A percentile compares a stretch with the other conserved stretches of the same genome.
Evolutionary conservation across 495 filamentous ascomycete genomes (phyloP).

Genomic region (Bacidia rubella): DNA sequence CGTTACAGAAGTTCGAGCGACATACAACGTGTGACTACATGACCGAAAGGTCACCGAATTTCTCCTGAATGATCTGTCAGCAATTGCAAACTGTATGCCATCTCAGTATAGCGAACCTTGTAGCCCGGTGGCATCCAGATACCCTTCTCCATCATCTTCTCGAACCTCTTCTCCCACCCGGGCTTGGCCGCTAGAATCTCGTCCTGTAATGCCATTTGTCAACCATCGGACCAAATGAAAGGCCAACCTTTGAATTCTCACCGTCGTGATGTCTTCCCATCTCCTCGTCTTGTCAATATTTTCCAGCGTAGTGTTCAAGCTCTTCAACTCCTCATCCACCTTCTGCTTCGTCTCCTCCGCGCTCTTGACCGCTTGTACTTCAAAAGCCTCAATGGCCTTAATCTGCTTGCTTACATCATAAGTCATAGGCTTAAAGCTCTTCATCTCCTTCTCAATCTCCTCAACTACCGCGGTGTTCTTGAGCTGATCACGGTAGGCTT

Average conservation of each 20-base stretch:
- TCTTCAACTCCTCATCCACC: slow-evolving; percentile 85
- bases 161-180: slow-evolving; percentile 89
- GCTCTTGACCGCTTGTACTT: slow-evolving; percentile 92
- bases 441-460: slow-evolving; percentile 92
- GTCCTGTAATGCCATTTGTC: slow-evolving; percentile 51
- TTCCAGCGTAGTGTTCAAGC: slow-evolving; percentile 81
- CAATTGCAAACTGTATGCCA: background rate
- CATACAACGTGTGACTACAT: slow-evolving; percentile 44
- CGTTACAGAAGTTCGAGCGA: no score
- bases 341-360: slow-evolving; percentile 88
- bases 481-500: slow-evolving; percentile 75
- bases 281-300: slow-evolving; percentile 95
- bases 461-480: slow-evolving; percentile 91
- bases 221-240: slow-evolving; percentile 5
- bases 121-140: slow-evolving; percentile 96
- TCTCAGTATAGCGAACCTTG: slow-evolving; percentile 51
- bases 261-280: slow-evolving; percentile 95
- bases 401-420: slow-evolving; percentile 87
- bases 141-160: slow-evolving; percentile 86
- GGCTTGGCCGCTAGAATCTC: slow-evolving; percentile 86
- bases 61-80: slow-evolving; percentile 50
- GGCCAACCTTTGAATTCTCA: slow-evolving; percentile 32
- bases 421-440: slow-evolving; percentile 72
- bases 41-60: slow-evolving; percentile 90
- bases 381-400: slow-evolving; percentile 95